Conservation (phyloP, 1,284 basidiomycete species). For the Leccinum cinnamomeum region DNA sequence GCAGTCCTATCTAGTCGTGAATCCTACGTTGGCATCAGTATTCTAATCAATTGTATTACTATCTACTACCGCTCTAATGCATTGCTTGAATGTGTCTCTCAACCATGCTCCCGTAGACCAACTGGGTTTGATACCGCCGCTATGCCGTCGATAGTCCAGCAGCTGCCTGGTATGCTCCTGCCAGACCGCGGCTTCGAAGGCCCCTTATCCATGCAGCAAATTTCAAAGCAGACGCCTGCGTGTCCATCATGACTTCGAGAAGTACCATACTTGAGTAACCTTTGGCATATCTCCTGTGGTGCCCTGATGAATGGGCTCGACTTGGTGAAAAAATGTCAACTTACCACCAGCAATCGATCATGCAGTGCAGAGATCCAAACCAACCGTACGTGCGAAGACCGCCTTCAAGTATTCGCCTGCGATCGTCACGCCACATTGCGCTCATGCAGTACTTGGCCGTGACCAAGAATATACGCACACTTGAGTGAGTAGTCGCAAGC, state of each 20-base stretch:
- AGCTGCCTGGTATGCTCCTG: slow-evolving; percentile 67
- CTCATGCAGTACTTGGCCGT: slow-evolving; percentile 88
- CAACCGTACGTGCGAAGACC: slow-evolving; percentile 49
- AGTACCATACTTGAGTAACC: slow-evolving; percentile 52
- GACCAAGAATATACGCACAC: slow-evolving; percentile 87
- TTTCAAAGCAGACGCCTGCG: slow-evolving; percentile 60
- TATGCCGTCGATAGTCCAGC: slow-evolving; percentile 53
- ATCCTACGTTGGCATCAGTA: neutral
- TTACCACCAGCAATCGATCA: slow-evolving; percentile 68
- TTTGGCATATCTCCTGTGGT: slow-evolving; percentile 57
- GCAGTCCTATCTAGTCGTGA: neutral
- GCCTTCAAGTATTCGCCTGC: slow-evolving; percentile 49
- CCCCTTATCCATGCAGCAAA: slow-evolving; percentile 67
- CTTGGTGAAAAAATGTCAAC: slow-evolving; percentile 23
- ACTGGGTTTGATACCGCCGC: neutral
- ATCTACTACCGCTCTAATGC: slow-evolving; percentile 6
- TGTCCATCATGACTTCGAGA: slow-evolving; percentile 66
- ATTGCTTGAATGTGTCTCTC: slow-evolving; percentile 1
- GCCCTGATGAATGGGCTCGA: slow-evolving; percentile 9
- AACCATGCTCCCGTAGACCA: neutral
- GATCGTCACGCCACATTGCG: slow-evolving; percentile 85
- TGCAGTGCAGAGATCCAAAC: slow-evolving; percentile 48
- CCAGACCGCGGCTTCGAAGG: slow-evolving; percentile 53
- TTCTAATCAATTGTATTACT: slow-evolving; percentile 1
- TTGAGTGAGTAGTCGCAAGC: slow-evolving; percentile 73